Evolutionary conservation across 2,329 filamentous ascomycete species (phyloP).

Genomic region (Orbilia oligospora): DNA sequence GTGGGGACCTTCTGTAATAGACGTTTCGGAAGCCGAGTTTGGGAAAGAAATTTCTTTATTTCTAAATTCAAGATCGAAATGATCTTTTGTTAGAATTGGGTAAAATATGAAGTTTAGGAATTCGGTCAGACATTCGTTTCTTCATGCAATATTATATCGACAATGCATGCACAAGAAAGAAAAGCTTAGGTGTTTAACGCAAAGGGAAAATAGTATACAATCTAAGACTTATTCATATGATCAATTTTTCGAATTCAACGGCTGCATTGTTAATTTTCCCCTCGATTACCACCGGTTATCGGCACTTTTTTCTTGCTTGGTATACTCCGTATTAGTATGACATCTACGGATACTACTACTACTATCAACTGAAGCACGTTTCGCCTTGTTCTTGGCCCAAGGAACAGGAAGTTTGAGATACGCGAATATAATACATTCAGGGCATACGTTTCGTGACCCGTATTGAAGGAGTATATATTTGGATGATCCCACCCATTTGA

Average conservation of each 20-base stretch:
- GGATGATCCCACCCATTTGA: neutral
- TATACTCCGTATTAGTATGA: too few relatives aligned
- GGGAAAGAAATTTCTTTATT: neutral
- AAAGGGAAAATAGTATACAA: neutral
- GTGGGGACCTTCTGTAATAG: conserved; percentile 15
- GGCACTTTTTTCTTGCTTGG: neutral
- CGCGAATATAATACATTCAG: conserved; percentile 4
- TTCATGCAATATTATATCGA: too few relatives aligned
- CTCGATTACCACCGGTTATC: neutral
- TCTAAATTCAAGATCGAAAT: neutral
- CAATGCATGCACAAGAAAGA: too few relatives aligned
- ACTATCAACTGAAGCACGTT: neutral
- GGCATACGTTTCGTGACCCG: neutral
- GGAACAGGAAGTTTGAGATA: conserved; percentile 9
- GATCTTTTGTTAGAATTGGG: neutral
- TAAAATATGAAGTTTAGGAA: conserved; percentile 5
- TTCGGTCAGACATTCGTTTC: conserved; percentile 9
- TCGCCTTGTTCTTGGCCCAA: conserved; percentile 1
- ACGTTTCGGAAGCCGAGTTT: conserved; percentile 14
- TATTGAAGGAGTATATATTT: conserved; percentile 11
- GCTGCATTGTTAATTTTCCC: too few relatives aligned
- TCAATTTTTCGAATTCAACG: neutral
- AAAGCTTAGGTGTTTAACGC: too few relatives aligned
- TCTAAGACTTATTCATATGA: neutral
- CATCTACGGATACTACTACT: too few relatives aligned